phyloP scores from a whole-genome alignment of 1,284 basidiomycete genomes.

The Boletus semigastroideus region DNA sequence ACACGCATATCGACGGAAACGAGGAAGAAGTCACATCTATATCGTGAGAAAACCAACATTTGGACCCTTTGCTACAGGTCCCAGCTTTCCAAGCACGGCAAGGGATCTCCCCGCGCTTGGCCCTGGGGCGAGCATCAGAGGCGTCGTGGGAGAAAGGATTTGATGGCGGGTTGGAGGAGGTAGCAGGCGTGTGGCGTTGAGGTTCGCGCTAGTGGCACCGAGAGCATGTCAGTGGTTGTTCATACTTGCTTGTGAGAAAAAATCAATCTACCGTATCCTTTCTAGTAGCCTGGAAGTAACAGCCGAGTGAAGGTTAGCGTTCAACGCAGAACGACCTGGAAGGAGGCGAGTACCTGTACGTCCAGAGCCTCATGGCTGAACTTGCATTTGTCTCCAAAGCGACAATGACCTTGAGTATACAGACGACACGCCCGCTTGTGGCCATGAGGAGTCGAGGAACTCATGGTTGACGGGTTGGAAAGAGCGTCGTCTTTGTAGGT shows the following conservation, averaged over 20 bases:
- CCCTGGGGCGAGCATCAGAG: constrained; percentile 19
- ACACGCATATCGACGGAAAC: background rate
- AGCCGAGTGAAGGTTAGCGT: no score
- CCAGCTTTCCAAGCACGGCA: constrained; percentile 34
- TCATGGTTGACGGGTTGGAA: constrained; percentile 13
- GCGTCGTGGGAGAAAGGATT: background rate
- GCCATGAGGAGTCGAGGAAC: background rate
- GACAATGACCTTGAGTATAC: constrained; percentile 25
- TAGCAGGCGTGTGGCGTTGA: no score
- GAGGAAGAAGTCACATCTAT: constrained; percentile 24
- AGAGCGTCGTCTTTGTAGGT: background rate
- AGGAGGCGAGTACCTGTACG: no score
- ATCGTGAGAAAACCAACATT: constrained; percentile 26
- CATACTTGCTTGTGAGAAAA: no score
- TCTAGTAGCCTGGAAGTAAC: background rate
- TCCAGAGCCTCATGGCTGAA: no score
- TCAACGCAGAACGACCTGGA: no score
- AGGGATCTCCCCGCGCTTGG: constrained; percentile 20
- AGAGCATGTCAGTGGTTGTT: no score
- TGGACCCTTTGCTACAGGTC: constrained; percentile 28
- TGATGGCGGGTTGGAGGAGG: background rate
- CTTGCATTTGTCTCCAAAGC: constrained; percentile 24
- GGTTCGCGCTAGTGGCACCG: no score
- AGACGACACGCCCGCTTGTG: constrained; percentile 17
- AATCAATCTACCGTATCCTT: background rate